These are phyloP conservation scores for Parafenestella ontariensis DNA, from an alignment of 2,329 filamentous ascomycete species.

Conservation along the genomic window DNA sequence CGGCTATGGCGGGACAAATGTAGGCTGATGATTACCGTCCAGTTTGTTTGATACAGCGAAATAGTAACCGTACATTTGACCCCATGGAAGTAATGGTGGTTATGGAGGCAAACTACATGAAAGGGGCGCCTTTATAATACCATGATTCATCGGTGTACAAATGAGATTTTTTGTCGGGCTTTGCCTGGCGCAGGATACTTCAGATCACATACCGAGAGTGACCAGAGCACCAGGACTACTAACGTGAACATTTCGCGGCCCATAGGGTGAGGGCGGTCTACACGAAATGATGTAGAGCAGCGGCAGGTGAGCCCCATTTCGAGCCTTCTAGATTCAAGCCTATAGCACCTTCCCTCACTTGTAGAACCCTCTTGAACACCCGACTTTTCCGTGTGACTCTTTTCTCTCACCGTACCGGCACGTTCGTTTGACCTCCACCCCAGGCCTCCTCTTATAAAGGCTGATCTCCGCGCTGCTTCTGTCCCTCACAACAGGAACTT, in stretches of 20 bases:
- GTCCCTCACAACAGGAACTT: no score
- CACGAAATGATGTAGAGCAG: not conserved
- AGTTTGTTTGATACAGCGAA: not conserved
- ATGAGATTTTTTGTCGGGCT: not conserved
- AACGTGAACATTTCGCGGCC: not conserved
- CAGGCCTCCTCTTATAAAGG: no score
- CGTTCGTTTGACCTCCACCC: not conserved
- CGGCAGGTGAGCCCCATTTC: not conserved
- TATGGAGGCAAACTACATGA: not conserved
- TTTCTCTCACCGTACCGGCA: not conserved
- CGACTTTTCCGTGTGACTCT: not conserved
- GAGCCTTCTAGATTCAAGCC: not conserved
- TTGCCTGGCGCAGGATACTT: not conserved
- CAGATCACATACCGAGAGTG: not conserved
- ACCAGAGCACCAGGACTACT: not conserved
- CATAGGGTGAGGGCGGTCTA: not conserved
- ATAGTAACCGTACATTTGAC: not conserved
- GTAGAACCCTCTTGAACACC: no score
- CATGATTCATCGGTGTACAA: not conserved
- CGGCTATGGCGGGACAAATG: conserved; percentile 40
- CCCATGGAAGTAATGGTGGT: not conserved
- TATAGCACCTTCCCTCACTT: conserved; percentile 1
- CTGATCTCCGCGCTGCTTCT: not conserved
- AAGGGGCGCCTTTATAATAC: not conserved
- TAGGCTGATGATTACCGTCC: conserved; percentile 4